A percentile compares a stretch with the other conserved stretches of the same genome.
Conservation (phyloP, 202 grass and related monocot genomes). For the Zoysia matrella region DNA sequence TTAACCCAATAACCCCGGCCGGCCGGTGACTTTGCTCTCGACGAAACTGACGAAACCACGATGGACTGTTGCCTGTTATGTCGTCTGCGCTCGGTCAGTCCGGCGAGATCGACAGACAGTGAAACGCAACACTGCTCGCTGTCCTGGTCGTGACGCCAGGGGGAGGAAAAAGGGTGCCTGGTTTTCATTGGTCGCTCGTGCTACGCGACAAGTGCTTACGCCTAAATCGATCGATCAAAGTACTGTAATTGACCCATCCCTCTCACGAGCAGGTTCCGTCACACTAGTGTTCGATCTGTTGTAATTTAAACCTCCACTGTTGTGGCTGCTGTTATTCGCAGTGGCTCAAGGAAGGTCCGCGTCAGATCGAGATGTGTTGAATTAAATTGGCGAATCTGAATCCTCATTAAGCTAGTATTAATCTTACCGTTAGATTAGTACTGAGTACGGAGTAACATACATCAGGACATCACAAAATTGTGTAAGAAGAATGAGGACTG, state of each 20-base stretch:
- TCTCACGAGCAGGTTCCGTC: not conserved
- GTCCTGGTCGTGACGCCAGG: slow-evolving; percentile 8
- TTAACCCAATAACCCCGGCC: not conserved
- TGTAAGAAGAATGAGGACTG: not conserved
- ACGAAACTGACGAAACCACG: slow-evolving; percentile 21
- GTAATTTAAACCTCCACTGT: not conserved
- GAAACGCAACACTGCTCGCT: not conserved
- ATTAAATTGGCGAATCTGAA: not conserved
- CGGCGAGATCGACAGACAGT: not conserved
- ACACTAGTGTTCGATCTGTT: no score
- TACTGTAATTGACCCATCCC: not conserved
- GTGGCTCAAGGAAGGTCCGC: not conserved
- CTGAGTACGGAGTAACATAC: no score
- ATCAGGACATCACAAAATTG: no score
- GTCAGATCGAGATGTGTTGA: not conserved
- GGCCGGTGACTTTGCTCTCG: not conserved
- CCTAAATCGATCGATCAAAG: slow-evolving; percentile 2
- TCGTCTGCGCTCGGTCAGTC: not conserved
- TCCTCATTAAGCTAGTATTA: not conserved
- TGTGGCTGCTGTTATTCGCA: not conserved
- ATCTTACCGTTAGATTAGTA: no score
- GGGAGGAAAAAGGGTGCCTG: not conserved
- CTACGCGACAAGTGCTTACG: not conserved
- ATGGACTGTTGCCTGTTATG: no score
- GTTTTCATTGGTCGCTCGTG: not conserved